Evolutionary conservation across 1,139 yeast genomes (phyloP).

Genomic region (Lizanozyma gosingica): DNA sequence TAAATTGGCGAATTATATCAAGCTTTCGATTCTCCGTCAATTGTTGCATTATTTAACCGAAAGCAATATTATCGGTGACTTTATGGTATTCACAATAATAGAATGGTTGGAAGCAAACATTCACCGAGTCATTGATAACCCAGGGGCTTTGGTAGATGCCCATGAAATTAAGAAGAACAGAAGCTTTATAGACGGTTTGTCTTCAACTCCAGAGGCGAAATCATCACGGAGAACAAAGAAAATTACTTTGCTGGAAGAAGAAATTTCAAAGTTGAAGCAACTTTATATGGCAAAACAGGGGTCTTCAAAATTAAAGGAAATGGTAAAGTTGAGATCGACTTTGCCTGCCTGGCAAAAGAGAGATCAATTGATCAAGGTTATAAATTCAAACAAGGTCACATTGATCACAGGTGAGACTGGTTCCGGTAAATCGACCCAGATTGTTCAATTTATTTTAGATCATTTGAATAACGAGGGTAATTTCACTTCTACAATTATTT

Average conservation of each 20-base stretch:
- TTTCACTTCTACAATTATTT: constrained; percentile 53
- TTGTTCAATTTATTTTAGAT: constrained; percentile 83
- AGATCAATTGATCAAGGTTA: constrained; percentile 43
- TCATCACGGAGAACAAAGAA: no score
- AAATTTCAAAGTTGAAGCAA: not conserved
- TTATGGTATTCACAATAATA: constrained; percentile 52
- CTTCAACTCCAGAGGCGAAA: not conserved
- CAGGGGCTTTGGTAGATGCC: constrained; percentile 57
- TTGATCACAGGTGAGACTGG: constrained; percentile 96
- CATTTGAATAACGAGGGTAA: constrained; percentile 38
- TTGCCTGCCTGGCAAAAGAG: constrained; percentile 83
- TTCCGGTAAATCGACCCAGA: constrained; percentile 89
- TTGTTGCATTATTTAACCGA: constrained; percentile 31
- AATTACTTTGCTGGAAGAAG: not conserved
- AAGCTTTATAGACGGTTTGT: not conserved
- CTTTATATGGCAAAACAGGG: not conserved
- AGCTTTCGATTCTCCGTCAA: constrained; percentile 50
- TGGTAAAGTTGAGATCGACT: constrained; percentile 31
- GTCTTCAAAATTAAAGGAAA: constrained; percentile 2
- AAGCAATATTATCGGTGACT: constrained; percentile 51
- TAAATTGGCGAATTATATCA: constrained; percentile 66
- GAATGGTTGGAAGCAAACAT: constrained; percentile 73
- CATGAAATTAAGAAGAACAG: not conserved
- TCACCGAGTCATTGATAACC: constrained; percentile 49
- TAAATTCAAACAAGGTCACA: constrained; percentile 54